phyloP scores from a whole-genome alignment of 2,329 filamentous ascomycete genomes.

The Fusarium tupiense region DNA sequence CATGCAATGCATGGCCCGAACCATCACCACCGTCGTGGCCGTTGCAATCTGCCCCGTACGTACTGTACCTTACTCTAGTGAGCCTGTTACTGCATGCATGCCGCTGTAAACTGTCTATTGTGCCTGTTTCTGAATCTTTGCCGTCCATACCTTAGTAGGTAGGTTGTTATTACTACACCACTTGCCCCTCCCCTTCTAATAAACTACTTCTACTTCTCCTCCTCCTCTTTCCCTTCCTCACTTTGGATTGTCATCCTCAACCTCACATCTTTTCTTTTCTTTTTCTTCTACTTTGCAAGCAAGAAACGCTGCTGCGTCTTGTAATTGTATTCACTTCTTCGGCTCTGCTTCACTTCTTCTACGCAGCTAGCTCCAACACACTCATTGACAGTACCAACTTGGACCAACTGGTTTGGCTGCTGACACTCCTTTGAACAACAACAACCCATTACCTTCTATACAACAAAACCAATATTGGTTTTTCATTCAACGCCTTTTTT shows the following conservation, averaged over 20 bases:
- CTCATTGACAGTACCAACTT: conserved; percentile 48
- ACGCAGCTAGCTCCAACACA: conserved; percentile 45
- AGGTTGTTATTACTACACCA: conserved; percentile 36
- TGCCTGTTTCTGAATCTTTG: conserved; percentile 2
- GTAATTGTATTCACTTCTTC: conserved; percentile 43
- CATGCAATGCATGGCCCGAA: conserved; percentile 34
- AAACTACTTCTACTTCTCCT: conserved; percentile 43
- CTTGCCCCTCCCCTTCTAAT: conserved; percentile 41
- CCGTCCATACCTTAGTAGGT: background rate
- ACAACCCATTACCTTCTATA: conserved; percentile 19
- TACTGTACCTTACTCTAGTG: conserved; percentile 20
- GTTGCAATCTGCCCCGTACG: conserved; percentile 44
- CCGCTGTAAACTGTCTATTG: conserved; percentile 19
- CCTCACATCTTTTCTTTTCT: conserved; percentile 36
- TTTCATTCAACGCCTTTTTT: conserved; percentile 18
- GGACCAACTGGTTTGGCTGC: conserved; percentile 68
- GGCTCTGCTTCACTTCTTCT: conserved; percentile 49
- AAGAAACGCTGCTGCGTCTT: conserved; percentile 44
- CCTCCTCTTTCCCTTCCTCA: conserved; percentile 24
- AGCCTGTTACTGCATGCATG: conserved; percentile 4
- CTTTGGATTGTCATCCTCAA: conserved; percentile 38
- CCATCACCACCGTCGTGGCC: conserved; percentile 44
- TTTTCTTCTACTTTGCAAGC: conserved; percentile 35
- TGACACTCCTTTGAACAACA: conserved; percentile 59
- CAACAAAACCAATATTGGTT: conserved; percentile 24